Evolutionary conservation across 1,284 basidiomycete genomes (phyloP), one percentile per base, ranked within the genome.

Genomic region (Hemileia vastatrix): DNA sequence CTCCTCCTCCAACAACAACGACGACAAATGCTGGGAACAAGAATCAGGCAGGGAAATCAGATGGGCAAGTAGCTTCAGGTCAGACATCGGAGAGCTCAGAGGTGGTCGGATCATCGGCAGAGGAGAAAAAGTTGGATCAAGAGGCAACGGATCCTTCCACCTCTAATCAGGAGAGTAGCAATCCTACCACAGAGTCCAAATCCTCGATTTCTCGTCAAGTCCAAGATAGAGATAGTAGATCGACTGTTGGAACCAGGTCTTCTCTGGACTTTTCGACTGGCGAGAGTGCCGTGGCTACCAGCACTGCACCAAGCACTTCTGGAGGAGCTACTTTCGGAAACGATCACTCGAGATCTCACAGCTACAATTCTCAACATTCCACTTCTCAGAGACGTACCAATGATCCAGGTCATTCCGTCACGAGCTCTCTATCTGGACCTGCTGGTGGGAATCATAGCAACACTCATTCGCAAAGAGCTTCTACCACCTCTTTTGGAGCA

Each of bases 231-330:
- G 70, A 71, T 63, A 70, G 69, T 62, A 45, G 69, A 11, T 71
- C 70, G 27, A 71, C 70, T 15, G 66, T 68, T 8, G 70, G 69
- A 24, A 71, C 70, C 1, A 66, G 67, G 13, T 71, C 70, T 27
- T 71, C 68, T 54, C 52, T 71, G 23, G 70, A 71, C 60, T 55
- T 71, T 33, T 67, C 67, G 2, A 70, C 70, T 0, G 47, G 57
- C 5, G 68, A 67, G n/a, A 69, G 69, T 3, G 66, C 67, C 65
- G 66, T 66, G 3, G 67, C 69, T 23, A 68, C 68, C 54, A 72
- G 69, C 50, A 71, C 68, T 13, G 68, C 70, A 6, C 62, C 70
- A 11, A 70, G 68, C 62, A 71, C 69, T 31, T 40, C 36, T 15
- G 36, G 36, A 9, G 68, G 67, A 27, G n/a, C 57, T 19, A 36